Conservation (phyloP, 2,329 filamentous ascomycete genomes). For the Fusarium sp. region DNA sequence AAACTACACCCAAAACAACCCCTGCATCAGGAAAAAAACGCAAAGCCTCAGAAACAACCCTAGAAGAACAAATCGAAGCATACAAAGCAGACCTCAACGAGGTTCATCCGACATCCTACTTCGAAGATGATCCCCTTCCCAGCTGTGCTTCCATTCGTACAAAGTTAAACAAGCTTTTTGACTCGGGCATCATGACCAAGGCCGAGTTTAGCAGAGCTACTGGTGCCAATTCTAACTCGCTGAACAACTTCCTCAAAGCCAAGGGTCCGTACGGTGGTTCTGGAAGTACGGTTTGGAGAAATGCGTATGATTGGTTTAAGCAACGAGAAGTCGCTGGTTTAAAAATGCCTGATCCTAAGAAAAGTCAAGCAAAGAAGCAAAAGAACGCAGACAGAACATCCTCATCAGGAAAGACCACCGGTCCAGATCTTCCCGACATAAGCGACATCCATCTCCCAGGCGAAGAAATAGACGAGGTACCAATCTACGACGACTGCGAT, state of each 20-base stretch:
- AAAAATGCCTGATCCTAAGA: slow-evolving; percentile 14
- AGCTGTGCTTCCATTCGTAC: not conserved
- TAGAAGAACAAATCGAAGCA: slow-evolving; percentile 5
- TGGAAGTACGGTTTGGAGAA: slow-evolving; percentile 3
- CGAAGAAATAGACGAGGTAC: not conserved
- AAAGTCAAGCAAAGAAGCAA: not conserved
- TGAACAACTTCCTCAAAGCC: slow-evolving; percentile 1
- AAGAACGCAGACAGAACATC: not conserved
- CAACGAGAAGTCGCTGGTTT: slow-evolving; percentile 4
- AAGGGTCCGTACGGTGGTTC: slow-evolving; percentile 1
- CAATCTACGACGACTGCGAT: slow-evolving; percentile 10
- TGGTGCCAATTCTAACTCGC: slow-evolving; percentile 3
- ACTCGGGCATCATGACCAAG: not conserved
- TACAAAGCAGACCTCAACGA: slow-evolving; percentile 5
- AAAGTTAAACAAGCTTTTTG: slow-evolving; percentile 18
- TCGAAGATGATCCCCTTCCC: not conserved
- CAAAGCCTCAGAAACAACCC: not conserved
- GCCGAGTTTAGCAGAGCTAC: slow-evolving; percentile 2
- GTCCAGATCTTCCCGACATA: not conserved
- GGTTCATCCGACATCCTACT: not conserved
- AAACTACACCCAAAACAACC: fast-evolving
- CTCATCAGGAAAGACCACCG: not conserved
- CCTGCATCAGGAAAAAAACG: not conserved
- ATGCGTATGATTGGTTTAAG: slow-evolving; percentile 12
- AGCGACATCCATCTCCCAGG: not conserved